Conservation (phyloP, 106 monocot species). For the Allium cepa region DNA sequence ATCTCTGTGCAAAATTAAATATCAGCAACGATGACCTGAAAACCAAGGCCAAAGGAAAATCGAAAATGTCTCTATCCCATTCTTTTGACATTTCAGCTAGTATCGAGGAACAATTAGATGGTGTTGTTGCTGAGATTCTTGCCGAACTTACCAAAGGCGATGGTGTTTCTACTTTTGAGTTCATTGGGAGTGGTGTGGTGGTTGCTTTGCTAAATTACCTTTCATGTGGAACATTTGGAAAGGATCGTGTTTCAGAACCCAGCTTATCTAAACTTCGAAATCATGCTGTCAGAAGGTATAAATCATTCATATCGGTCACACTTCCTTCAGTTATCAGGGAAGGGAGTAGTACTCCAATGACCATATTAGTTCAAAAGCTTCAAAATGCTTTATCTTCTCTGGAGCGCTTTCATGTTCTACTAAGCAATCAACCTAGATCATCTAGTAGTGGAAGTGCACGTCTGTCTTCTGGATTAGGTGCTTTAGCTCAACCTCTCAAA, state of each 20-base stretch:
- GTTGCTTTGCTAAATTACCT: conserved; percentile 77
- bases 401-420: conserved; percentile 92
- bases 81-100: conserved; percentile 49
- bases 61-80: conserved; percentile 36
- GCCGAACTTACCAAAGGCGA: conserved; percentile 75
- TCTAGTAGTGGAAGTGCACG: conserved; percentile 59
- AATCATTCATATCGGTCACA: conserved; percentile 65
- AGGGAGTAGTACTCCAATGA: conserved; percentile 56
- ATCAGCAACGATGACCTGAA: conserved; percentile 40
- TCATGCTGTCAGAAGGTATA: conserved; percentile 68
- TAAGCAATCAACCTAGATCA: conserved; percentile 81
- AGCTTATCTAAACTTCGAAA: conserved; percentile 74
- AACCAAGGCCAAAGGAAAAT: conserved; percentile 78
- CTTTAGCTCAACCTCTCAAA: conserved; percentile 83
- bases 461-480: conserved; percentile 72
- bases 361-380: conserved; percentile 77
- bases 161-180: conserved; percentile 99
- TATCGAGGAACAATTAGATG: conserved; percentile 53
- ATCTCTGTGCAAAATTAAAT: conserved; percentile 72
- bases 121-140: conserved; percentile 55
- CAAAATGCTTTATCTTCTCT: conserved; percentile 91
- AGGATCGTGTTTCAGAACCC: conserved; percentile 60
- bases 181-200: conserved; percentile 97
- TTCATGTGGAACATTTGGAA: conserved; percentile 85
- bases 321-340: conserved; percentile 35